Evolutionary conservation across 495 filamentous ascomycete species (phyloP).

Genomic region (Penicillium odoratum): DNA sequence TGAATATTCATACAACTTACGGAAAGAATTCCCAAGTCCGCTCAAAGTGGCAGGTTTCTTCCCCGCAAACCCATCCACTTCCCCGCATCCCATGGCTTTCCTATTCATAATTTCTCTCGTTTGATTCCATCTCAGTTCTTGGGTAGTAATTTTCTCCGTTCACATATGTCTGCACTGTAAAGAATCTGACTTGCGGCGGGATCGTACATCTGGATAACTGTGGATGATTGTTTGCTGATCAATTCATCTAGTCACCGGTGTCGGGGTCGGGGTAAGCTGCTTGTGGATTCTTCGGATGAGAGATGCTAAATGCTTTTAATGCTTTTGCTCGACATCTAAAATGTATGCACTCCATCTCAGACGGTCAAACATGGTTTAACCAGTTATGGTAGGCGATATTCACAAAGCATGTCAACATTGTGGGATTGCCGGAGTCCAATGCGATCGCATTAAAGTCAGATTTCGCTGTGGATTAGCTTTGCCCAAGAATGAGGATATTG

Average conservation of each 20-base stretch:
- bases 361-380: neutral
- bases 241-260: constrained; percentile 17
- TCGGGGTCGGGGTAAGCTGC: constrained; percentile 23
- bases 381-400: constrained; percentile 19
- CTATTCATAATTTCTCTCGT: neutral
- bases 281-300: neutral
- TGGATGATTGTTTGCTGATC: constrained; percentile 7
- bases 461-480: constrained; percentile 24
- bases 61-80: neutral
- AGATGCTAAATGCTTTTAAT: neutral
- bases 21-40: constrained; percentile 24
- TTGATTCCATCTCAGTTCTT: neutral
- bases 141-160: constrained; percentile 19
- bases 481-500: constrained; percentile 11
- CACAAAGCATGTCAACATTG: constrained; percentile 23
- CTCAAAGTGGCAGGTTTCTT: constrained; percentile 7
- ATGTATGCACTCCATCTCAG: constrained; percentile 17
- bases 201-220: constrained; percentile 11
- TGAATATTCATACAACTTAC: neutral
- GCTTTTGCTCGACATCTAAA: constrained; percentile 27
- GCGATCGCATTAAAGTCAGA: constrained; percentile 26
- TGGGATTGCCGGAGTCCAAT: constrained; percentile 19
- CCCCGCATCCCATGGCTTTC: neutral
- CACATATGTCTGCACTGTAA: constrained; percentile 1
- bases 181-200: constrained; percentile 15